Evolutionary conservation across 495 filamentous ascomycete species (phyloP), one percentile per base, ranked within the genome.

Genomic region (Daldinia vernicosa): DNA sequence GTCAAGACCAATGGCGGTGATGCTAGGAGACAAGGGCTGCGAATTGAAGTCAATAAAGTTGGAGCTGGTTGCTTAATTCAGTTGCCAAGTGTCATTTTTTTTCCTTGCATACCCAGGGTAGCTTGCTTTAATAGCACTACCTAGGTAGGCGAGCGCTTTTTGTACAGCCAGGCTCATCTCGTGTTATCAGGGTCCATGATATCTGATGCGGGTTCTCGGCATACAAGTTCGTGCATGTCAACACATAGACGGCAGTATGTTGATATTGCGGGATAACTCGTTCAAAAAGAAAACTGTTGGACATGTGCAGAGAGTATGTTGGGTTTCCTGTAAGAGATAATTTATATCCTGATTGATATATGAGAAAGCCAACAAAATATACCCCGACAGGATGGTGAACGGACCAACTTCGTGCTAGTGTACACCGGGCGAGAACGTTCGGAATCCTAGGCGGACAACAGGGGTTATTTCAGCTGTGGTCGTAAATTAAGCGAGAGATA

Each of bases 1-100:
- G 8, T 47, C 28, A 27, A 56, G 45, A 50, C 61, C 61, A 55
- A 66, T 65, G 54, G 60, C 45, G 30, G 8, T 17, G 35, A 52
- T 47, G 30, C 45, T 54, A 47, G n/a, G 24, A 37, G 26, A 59
- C 67, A 60, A 60, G 60, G 55, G 54, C 27, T 24, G 6, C 30
- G 26, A 14, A 11, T 9, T 47, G 12, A 47, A 47, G 43, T 12
- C 9, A 32, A 22, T 47, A 26, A 28, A 63, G 12, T 24, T 26
- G 35, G 15, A 58, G 51, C 53, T 63, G 45, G 58, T 45, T 52
- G 53, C 45, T 19, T 28, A 17, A 54, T 27, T 28, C 51, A 54
- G 15, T 40, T 17, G 45, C 63, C 40, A 30, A 60, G 8, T n/a
- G 43, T 4, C 33, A 1, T 47, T 22, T 47, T n/a, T 40, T 24